These are phyloP conservation scores for Chytriomyces sp. DNA, from an alignment of 192 early-diverging fungal species.

Conservation along the genomic window DNA sequence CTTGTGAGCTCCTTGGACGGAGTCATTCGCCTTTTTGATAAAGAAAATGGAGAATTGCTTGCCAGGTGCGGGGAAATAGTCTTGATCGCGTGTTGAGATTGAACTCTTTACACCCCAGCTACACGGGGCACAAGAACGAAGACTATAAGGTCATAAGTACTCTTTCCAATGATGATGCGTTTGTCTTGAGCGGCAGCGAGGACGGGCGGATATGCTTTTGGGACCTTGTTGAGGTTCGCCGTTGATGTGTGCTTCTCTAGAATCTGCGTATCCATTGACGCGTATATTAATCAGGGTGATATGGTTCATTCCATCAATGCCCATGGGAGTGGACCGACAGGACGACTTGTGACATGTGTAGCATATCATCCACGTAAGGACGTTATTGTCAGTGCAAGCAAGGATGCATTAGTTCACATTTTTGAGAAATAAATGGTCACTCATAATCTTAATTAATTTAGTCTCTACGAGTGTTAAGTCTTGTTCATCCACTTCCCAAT, in stretches of 20 bases:
- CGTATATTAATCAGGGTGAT: constrained; percentile 45
- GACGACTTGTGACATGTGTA: constrained; percentile 63
- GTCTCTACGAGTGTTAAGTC: too few species aligned
- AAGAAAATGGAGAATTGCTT: constrained; percentile 68
- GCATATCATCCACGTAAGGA: constrained; percentile 67
- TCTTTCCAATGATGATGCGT: constrained; percentile 68
- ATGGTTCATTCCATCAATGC: constrained; percentile 48
- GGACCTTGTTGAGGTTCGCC: constrained; percentile 71
- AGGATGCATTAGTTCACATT: constrained; percentile 56
- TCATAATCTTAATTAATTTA: too few species aligned
- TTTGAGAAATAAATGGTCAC: constrained; percentile 5
- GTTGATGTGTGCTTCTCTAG: constrained; percentile 7
- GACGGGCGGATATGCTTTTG: constrained; percentile 86
- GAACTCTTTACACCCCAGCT: constrained; percentile 40
- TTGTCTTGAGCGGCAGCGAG: constrained; percentile 86
- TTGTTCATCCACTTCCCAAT: too few species aligned
- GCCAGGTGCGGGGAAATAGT: constrained; percentile 55
- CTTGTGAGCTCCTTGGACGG: constrained; percentile 75
- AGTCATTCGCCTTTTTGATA: constrained; percentile 85
- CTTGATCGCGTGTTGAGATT: constrained; percentile 1
- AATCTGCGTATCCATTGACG: constrained; percentile 8
- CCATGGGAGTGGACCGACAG: constrained; percentile 47
- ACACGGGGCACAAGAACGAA: constrained; percentile 78
- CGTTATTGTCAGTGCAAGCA: constrained; percentile 66
- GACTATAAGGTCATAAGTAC: constrained; percentile 76